Base-by-base conservation (phyloP, 257 asterid species). In the Striga asiatica region DNA sequence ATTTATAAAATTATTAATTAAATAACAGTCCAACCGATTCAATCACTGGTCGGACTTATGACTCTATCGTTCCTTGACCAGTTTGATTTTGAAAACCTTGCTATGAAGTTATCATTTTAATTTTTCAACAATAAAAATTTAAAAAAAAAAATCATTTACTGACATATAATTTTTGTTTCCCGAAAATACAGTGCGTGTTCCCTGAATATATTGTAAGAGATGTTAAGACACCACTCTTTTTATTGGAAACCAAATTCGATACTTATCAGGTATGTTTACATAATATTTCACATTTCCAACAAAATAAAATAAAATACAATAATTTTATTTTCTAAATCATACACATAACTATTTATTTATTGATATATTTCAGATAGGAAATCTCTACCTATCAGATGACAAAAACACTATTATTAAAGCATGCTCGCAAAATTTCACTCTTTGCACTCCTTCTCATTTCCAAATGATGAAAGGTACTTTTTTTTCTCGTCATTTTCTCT, bases 231-330 rank as follows among this genome's bases (percentile, higher is more conserved):
- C 85, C 85, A 6, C 48, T 78, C 23, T 72, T 78, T 42, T 12
- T 78, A 23, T 29, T 69, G 9, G 76, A 75, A 54, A 49, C 82
- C 6, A 73, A 68, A 6, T 78, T 72, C 45, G 81, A 78, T 56
- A 1, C 3, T 2, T 70, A 51, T 61, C 77, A 78, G 74, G 85
- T 75, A 60, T 29, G 0, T 6, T 20, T 48, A 22, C 8, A 21
- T 13, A 43, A 43, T 2, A 39, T 39, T n/a, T n/a, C 8, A 8
- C 8, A 37, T 12, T 11, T n/a, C n/a, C n/a, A n/a, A n/a, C n/a
- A 32, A 5, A 5, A 2, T 32, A 6, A 32, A n/a, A 39, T 11
- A 13, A n/a, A 39, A n/a, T 14, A 0, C 21, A 1, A 41, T 35
- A 41, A n/a, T 11, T n/a, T n/a, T n/a, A n/a, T n/a, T n/a, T n/a